Base-by-base conservation (phyloP, 2,329 filamentous ascomycete species). In the Zymoseptoria pseudotritici region DNA sequence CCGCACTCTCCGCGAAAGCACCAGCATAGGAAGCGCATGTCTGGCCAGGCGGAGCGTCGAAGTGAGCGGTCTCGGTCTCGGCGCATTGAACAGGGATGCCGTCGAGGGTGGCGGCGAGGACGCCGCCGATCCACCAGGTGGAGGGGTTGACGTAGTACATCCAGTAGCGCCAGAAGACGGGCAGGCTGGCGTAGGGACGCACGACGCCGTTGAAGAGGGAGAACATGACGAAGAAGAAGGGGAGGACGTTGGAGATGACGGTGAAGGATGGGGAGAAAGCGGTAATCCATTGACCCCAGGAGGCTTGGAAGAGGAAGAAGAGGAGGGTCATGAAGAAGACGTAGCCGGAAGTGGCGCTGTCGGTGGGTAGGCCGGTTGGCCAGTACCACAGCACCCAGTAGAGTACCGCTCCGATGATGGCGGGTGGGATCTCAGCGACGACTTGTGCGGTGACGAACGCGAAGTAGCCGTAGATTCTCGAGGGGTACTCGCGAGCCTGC, bases 211-310 rank as follows among this genome's bases (percentile, higher is more conserved):
- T 91, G 80, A 92, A 91, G 22, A 90, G 74, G 50, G 81, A 82
- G 68, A 89, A 86, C 78, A 90, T 86, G 72, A 91, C 85, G 76
- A 92, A 89, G 81, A 92, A 90, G 78, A 92, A 91, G 0, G 89
- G 89, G 4, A 91, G 77, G 21, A 86, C 75, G 69, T 92, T 91
- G 51, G 84, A 85, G 65, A 92, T 90, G 63, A 91, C 87, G 0
- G 88, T 90, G 75, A 91, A 91, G 50, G 80, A 86, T 0, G 89
- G 89, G 0, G 89, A 88, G 73, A 91, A 91, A 0, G 52, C 52
- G 1, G 17, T 26, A 24, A 52, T 52, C 88, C 88, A 93, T 71
- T 91, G 89, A 20, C 88, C 90, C 89, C 86, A 92, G 65, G 80
- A 85, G 31, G 82, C 82, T 72, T 86, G 83, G 79, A 91, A 92